These are phyloP conservation scores for Odonthalia washingtoniensis DNA, from an alignment of 31 red algal species.

Conservation along the genomic window DNA sequence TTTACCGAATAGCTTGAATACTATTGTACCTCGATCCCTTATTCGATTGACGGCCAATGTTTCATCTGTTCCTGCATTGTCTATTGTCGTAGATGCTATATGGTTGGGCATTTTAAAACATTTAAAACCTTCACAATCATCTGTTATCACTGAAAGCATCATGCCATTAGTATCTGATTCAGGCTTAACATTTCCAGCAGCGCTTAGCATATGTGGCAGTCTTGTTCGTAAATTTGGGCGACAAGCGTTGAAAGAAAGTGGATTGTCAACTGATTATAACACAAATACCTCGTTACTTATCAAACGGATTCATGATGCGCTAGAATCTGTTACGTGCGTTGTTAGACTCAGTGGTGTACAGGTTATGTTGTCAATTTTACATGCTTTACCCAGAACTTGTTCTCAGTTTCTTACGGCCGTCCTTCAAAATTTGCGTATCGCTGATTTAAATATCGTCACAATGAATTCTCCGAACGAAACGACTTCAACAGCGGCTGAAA, in stretches of 20 bases:
- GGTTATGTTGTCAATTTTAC: slow-evolving; percentile 44
- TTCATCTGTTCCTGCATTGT: slow-evolving; percentile 48
- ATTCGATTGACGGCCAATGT: slow-evolving; percentile 53
- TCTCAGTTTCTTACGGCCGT: slow-evolving; percentile 63
- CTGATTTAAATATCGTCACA: slow-evolving; percentile 63
- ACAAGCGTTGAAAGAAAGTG: slow-evolving; percentile 62
- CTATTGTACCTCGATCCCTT: slow-evolving; percentile 59
- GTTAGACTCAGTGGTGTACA: slow-evolving; percentile 49
- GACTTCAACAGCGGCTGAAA: background rate
- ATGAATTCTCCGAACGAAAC: too few species aligned
- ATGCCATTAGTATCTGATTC: slow-evolving; percentile 42
- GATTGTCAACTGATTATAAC: slow-evolving; percentile 57
- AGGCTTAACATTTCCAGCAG: slow-evolving; percentile 47
- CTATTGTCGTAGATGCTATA: slow-evolving; percentile 75
- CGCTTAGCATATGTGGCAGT: slow-evolving; percentile 58
- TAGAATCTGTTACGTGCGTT: slow-evolving; percentile 39
- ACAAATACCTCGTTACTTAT: slow-evolving; percentile 46
- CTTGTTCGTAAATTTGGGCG: slow-evolving; percentile 61
- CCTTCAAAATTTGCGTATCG: slow-evolving; percentile 75
- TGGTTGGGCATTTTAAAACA: slow-evolving; percentile 83
- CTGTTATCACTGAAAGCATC: slow-evolving; percentile 61
- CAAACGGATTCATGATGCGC: slow-evolving; percentile 44
- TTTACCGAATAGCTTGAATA: slow-evolving; percentile 54
- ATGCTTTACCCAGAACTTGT: slow-evolving; percentile 63
- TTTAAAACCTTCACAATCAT: slow-evolving; percentile 67